Evolutionary conservation across 352 stramenopile species (phyloP), one percentile per base, ranked within the genome.

Genomic region (Lagenidium giganteum): DNA sequence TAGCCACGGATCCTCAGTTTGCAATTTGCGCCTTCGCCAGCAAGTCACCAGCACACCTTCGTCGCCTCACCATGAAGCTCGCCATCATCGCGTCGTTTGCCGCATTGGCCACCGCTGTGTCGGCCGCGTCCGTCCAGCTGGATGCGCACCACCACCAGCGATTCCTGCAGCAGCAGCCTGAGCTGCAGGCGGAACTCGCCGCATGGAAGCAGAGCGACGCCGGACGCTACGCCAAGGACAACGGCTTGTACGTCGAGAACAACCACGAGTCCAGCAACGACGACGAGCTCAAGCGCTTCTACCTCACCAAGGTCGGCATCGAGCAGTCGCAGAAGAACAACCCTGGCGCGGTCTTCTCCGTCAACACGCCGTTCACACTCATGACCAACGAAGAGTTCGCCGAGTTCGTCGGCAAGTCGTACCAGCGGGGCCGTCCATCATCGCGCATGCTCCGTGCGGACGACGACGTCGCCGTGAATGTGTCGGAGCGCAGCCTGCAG

Each of bases 381-480:
- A 64, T 90, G 57, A 87, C 75, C 7, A 55, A 87, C n/a, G 60
- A 78, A 0, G 78, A 90, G 38, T 88, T 90, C 24, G 44, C 45
- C 28, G 54, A 52, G 22, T 85, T 75, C 28, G 42, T 82, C 2
- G 64, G 71, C 12, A 54, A 50, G 17, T 78, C 69, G 13, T 76
- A 60, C 23, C 42, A 66, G n/a, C 61, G 57, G 12, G 32, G 36
- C 4, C 38, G 35, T n/a, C 39, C 33, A 2, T 32, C 48, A 4
- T 27, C 64, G 3, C 23, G 30, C 21, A 29, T 27, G 1, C 31
- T 55, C 27, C 13, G 39, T 6, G 45, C 29, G 3, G 44, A 42
- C 3, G 1, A 35, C 6, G 23, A 25, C 9, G 28, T 41, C 8
- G 46, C 27, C 28, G 25, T 8, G 22, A 68, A 73, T 36, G 34